phyloP scores from a whole-genome alignment of 1,284 basidiomycete genomes.

The Trichosporon asahii region DNA sequence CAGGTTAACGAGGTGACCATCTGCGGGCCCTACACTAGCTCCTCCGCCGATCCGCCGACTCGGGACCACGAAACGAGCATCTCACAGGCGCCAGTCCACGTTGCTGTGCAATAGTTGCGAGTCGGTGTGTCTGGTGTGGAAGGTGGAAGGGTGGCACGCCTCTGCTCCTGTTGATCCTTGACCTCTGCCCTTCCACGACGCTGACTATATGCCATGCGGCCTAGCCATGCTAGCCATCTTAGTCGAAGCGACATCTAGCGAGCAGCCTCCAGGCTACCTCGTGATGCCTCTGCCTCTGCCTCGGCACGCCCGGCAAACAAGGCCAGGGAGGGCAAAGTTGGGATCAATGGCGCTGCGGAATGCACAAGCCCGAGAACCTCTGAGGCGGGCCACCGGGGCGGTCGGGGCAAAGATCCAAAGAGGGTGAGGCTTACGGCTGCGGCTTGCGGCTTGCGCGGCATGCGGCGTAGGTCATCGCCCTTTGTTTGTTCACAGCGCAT shows the following conservation, averaged over 20 bases:
- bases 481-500: not conserved
- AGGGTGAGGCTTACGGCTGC: not conserved
- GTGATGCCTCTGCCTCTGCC: too few species aligned
- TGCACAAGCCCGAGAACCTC: not conserved
- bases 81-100: not conserved
- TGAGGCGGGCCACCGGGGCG: not conserved
- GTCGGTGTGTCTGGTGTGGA: not conserved
- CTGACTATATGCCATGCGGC: not conserved
- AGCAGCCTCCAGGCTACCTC: too few species aligned
- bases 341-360: not conserved
- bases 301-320: not conserved
- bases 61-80: too few species aligned
- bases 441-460: not conserved
- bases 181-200: too few species aligned
- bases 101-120: not conserved
- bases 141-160: too few species aligned
- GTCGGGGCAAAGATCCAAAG: too few species aligned
- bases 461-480: not conserved
- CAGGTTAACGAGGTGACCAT: too few species aligned
- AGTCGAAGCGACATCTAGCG: too few species aligned
- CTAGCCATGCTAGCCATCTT: too few species aligned
- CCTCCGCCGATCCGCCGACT: too few species aligned
- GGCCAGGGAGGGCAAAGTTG: not conserved
- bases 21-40: too few species aligned
- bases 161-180: too few species aligned